These are phyloP conservation scores for Triangularia setosa DNA, from an alignment of 2,329 filamentous ascomycete species.

Conservation along the genomic window DNA sequence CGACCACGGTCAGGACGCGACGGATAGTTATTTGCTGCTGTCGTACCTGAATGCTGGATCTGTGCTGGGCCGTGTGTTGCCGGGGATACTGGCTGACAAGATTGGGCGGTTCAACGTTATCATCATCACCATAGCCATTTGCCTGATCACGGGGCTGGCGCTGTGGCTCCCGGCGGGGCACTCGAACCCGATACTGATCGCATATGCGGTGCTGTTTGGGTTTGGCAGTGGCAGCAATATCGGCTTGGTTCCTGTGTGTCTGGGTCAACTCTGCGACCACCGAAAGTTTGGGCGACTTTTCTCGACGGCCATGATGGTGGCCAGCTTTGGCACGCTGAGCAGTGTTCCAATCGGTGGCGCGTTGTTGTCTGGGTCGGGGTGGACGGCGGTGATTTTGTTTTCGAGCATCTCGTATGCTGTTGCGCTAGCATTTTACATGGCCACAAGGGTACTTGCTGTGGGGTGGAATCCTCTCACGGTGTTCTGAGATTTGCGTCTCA, in stretches of 20 bases:
- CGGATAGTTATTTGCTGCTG: constrained; percentile 70
- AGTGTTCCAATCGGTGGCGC: constrained; percentile 44
- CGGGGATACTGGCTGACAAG: constrained; percentile 70
- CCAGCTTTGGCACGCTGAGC: constrained; percentile 62
- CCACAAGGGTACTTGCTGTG: constrained; percentile 35
- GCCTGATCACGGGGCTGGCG: constrained; percentile 54
- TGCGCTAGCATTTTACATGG: constrained; percentile 32
- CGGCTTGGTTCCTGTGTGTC: constrained; percentile 71
- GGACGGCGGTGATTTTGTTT: constrained; percentile 38
- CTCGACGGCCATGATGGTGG: constrained; percentile 72
- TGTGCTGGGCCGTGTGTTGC: constrained; percentile 70
- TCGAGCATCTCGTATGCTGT: constrained; percentile 35
- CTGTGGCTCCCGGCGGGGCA: constrained; percentile 66
- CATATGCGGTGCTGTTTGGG: constrained; percentile 70
- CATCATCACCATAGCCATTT: constrained; percentile 59
- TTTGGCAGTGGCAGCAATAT: constrained; percentile 78
- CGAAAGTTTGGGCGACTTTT: constrained; percentile 65
- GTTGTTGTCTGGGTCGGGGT: constrained; percentile 31
- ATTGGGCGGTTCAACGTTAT: constrained; percentile 80
- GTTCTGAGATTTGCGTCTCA: constrained; percentile 22
- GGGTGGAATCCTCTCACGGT: constrained; percentile 32
- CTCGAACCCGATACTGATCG: constrained; percentile 55
- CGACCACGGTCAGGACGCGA: constrained; percentile 53
- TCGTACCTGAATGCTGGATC: constrained; percentile 77
- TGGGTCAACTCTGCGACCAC: constrained; percentile 75